Evolutionary conservation across 176 grass and related monocot species (phyloP), one percentile per base, ranked within the genome.

Genomic region (Canna indica): DNA sequence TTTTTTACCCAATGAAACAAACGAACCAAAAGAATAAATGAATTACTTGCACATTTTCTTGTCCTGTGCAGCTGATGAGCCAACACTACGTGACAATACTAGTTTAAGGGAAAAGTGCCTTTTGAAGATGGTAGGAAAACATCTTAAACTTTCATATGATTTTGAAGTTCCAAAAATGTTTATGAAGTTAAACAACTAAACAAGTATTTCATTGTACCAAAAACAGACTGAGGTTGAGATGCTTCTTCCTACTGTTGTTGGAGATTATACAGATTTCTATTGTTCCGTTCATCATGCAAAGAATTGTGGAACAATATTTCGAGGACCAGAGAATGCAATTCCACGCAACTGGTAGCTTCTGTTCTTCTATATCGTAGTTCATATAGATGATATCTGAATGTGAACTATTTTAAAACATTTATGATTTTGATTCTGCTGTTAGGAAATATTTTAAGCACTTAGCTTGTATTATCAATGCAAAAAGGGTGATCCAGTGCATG

Each of bases 201-300:
- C 13, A 11, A 44, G 39, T 60, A 32, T 83, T 54, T 22, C 59
- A 47, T 16, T 73, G 75, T 39, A 41, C 66, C 50, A 68, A 20
- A 59, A 75, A 42, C 75, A 97, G 94, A 80, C 64, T 85, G 86
- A 87, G 34, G 71, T 85, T 52, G 88, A 93, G 80, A 97, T 93
- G 86, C 69, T 97, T 77, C 75, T 97, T 25, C 94, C 94, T 22
- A 78, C 87, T 69, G 83, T 71, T 1, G 84, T 97, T 14, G 94
- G 94, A 17, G 94, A 88, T 52, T 97, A 97, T 71, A 93, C 94
- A 0, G 94, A 97, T 76, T 97, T 97, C 81, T 97, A 85, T 84
- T 97, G 81, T 61, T 97, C 89, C 0, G 77, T 90, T 61, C 80
- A 97, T 82, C 94, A 97, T 75, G 84, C 94, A 24, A 97, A 82